These are phyloP conservation scores for Raphanus sativus DNA, from an alignment of 345 rosid species.

Conservation along the genomic window DNA sequence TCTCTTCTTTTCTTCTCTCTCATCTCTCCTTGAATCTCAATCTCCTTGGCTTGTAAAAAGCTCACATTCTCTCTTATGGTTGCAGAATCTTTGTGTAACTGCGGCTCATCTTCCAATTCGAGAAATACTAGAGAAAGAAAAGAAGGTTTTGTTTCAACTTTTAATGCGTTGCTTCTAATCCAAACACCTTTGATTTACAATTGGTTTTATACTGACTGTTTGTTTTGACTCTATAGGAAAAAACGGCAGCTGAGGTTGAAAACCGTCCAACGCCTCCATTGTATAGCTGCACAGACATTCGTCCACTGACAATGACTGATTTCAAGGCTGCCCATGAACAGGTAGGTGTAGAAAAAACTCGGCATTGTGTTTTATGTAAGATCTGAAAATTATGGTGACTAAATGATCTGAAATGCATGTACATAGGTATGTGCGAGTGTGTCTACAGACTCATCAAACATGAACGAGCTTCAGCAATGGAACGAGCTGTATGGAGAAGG, in stretches of 20 bases:
- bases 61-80: background rate
- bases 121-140: background rate
- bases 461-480: slow-evolving; percentile 95
- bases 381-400: background rate
- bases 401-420: background rate
- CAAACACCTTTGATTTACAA: background rate
- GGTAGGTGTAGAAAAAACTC: slow-evolving; percentile 41
- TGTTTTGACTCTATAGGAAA: slow-evolving; percentile 63
- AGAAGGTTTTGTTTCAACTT: background rate
- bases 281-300: slow-evolving; percentile 71
- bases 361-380: background rate
- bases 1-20: slow-evolving; percentile 10
- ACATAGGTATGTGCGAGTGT: slow-evolving; percentile 91
- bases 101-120: background rate
- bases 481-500: slow-evolving; percentile 98
- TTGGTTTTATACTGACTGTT: background rate
- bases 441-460: slow-evolving; percentile 82
- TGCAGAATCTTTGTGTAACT: background rate
- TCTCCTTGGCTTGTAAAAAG: slow-evolving; percentile 6
- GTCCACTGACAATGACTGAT: slow-evolving; percentile 76
- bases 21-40: background rate
- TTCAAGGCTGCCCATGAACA: slow-evolving; percentile 88
- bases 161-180: background rate
- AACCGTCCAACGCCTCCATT: slow-evolving; percentile 64
- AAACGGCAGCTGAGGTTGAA: slow-evolving; percentile 60